A percentile compares a stretch with the other conserved stretches of the same genome.
phyloP scores from a whole-genome alignment of 768 basidiomycete species.

The Pulveroboletus ravenelii region DNA sequence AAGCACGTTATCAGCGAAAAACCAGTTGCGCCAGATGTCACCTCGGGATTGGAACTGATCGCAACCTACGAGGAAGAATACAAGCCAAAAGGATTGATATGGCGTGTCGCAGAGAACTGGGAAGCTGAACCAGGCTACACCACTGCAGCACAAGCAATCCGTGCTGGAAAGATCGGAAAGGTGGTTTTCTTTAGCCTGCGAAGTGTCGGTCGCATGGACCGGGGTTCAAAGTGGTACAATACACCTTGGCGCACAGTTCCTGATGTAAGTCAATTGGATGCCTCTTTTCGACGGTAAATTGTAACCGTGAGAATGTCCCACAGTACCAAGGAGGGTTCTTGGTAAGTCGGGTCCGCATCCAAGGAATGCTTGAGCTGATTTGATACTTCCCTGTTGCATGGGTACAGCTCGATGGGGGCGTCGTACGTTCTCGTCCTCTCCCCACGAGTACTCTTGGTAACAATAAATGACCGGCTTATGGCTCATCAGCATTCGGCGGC shows the following conservation, averaged over 20 bases:
- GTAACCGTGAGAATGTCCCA: not conserved
- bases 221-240: conserved; percentile 70
- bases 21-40: conserved; percentile 72
- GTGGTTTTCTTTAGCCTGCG: conserved; percentile 62
- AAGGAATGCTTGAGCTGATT: not conserved
- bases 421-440: conserved; percentile 41
- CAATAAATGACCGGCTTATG: not conserved
- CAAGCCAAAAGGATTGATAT: conserved; percentile 64
- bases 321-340: conserved; percentile 81
- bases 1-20: conserved; percentile 92
- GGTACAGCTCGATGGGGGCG: conserved; percentile 72
- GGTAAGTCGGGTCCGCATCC: conserved; percentile 39
- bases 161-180: conserved; percentile 63
- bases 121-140: conserved; percentile 59
- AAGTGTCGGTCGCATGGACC: conserved; percentile 49
- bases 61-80: conserved; percentile 59
- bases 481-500: conserved; percentile 57
- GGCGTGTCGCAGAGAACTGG: conserved; percentile 79
- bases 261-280: conserved; percentile 46
- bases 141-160: conserved; percentile 44
- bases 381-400: conserved; percentile 1
- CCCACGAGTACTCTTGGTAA: not conserved
- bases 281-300: not conserved
- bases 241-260: conserved; percentile 82
- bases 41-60: conserved; percentile 59